Percentiles rank a stretch among this genome's conserved stretches.
Conservation (phyloP, 331 rosid species). For the Quercus phellos region DNA sequence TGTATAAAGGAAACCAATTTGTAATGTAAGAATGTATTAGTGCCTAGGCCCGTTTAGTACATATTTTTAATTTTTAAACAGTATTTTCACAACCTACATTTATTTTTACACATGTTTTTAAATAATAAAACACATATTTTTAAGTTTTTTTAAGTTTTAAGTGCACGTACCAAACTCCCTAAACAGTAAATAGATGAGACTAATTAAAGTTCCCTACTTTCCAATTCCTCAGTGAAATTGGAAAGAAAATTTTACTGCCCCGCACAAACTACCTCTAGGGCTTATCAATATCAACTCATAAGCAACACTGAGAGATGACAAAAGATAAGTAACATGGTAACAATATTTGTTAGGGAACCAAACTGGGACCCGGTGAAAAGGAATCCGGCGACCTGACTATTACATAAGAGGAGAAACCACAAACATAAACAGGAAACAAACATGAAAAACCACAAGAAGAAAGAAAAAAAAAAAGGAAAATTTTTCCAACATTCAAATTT, state of each 20-base stretch:
- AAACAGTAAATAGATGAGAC: neutral
- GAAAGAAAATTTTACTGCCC: neutral
- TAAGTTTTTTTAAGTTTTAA: too few species aligned
- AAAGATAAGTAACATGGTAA: conserved; percentile 34
- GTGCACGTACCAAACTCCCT: too few species aligned
- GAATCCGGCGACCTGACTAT: conserved; percentile 69
- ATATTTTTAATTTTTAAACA: too few species aligned
- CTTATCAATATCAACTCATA: neutral
- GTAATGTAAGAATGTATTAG: too few species aligned
- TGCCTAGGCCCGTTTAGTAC: too few species aligned
- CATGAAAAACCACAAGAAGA: conserved; percentile 29
- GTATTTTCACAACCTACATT: too few species aligned
- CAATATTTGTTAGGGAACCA: conserved; percentile 36
- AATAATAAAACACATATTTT: too few species aligned
- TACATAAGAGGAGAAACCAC: conserved; percentile 44
- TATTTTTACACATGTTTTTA: too few species aligned
- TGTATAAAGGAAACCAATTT: neutral
- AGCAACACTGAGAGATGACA: conserved; percentile 18
- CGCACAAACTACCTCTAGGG: neutral
- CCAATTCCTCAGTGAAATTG: neutral
- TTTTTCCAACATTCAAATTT: conserved; percentile 13
- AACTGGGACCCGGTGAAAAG: conserved; percentile 82
- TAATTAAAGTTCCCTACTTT: neutral
- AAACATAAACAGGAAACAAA: conserved; percentile 32
- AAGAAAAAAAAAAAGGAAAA: conserved; percentile 8